A percentile compares a stretch with the other conserved stretches of the same genome.
Conservation (phyloP, 2,329 filamentous ascomycete genomes). For the Trichoderma arundinaceum region DNA sequence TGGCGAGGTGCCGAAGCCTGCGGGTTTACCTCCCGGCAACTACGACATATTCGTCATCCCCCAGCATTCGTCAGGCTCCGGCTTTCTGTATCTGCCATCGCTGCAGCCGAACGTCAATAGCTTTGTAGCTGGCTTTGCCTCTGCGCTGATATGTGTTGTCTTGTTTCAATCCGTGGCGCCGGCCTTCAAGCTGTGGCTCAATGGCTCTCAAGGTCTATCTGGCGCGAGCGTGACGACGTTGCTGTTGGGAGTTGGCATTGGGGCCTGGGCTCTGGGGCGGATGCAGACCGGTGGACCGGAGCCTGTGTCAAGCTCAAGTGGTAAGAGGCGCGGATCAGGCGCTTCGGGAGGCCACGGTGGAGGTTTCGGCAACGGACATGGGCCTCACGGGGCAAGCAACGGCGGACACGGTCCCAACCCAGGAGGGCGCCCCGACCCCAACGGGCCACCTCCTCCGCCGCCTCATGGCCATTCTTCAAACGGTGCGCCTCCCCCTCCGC, state of each 20-base stretch:
- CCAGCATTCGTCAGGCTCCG: conserved; percentile 84
- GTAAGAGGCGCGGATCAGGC: conserved; percentile 29
- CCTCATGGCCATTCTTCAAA: conserved; percentile 24
- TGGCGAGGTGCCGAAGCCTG: conserved; percentile 73
- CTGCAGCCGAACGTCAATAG: conserved; percentile 85
- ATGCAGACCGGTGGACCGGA: conserved; percentile 45
- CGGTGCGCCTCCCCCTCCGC: conserved; percentile 25
- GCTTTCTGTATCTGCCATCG: conserved; percentile 94
- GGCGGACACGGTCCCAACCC: conserved; percentile 35
- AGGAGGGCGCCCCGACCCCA: conserved; percentile 28
- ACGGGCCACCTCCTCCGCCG: conserved; percentile 28
- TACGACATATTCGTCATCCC: conserved; percentile 98
- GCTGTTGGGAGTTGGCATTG: conserved; percentile 73
- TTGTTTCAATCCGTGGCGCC: conserved; percentile 77
- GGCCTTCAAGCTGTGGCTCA: conserved; percentile 74
- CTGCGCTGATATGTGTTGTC: conserved; percentile 73
- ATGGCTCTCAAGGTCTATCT: conserved; percentile 71
- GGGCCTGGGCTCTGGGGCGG: conserved; percentile 69
- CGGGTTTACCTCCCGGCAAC: conserved; percentile 81
- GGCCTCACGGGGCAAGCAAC: conserved; percentile 17
- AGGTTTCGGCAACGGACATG: conserved; percentile 16
- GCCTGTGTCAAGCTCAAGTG: conserved; percentile 15
- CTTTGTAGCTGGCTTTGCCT: conserved; percentile 85
- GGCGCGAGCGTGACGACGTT: conserved; percentile 75
- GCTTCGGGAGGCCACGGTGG: conserved; percentile 13